These are phyloP conservation scores for Panus rudis DNA, from an alignment of 768 basidiomycete species.

Conservation along the genomic window DNA sequence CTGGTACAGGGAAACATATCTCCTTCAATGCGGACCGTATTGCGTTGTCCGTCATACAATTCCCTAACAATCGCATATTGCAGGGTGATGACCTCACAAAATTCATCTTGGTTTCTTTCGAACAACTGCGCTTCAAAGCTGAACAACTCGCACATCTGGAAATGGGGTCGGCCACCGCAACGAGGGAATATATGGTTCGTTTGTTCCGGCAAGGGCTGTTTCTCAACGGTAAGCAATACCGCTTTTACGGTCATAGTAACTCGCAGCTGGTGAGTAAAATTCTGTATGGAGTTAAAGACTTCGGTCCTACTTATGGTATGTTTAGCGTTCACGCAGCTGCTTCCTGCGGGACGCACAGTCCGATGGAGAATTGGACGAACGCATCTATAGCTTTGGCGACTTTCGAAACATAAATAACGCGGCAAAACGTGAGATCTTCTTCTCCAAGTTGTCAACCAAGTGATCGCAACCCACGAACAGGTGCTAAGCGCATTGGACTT, in stretches of 20 bases:
- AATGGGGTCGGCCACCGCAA: constrained; percentile 38
- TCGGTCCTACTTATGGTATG: not conserved
- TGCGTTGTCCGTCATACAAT: constrained; percentile 39
- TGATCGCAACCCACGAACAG: constrained; percentile 23
- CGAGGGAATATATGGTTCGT: constrained; percentile 48
- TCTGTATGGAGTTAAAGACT: not conserved
- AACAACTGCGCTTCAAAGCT: constrained; percentile 47
- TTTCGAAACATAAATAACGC: constrained; percentile 55
- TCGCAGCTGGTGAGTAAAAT: constrained; percentile 47
- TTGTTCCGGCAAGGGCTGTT: constrained; percentile 49
- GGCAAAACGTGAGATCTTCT: constrained; percentile 44
- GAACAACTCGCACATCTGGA: too few species aligned
- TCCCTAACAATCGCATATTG: constrained; percentile 54
- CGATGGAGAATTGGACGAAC: constrained; percentile 50
- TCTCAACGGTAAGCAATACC: constrained; percentile 53
- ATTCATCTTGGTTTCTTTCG: constrained; percentile 51
- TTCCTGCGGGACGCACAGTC: constrained; percentile 48
- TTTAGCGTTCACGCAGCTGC: constrained; percentile 54
- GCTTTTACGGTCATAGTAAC: constrained; percentile 68
- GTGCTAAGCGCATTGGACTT: constrained; percentile 63
- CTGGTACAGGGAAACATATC: constrained; percentile 39
- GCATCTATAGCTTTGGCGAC: constrained; percentile 52
- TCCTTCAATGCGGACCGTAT: constrained; percentile 44
- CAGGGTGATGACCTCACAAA: constrained; percentile 48
- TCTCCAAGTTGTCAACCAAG: not conserved